Evolutionary conservation across 192 early-diverging fungal genomes (phyloP).

Genomic region (Jimgerdemannia lactiflua): DNA sequence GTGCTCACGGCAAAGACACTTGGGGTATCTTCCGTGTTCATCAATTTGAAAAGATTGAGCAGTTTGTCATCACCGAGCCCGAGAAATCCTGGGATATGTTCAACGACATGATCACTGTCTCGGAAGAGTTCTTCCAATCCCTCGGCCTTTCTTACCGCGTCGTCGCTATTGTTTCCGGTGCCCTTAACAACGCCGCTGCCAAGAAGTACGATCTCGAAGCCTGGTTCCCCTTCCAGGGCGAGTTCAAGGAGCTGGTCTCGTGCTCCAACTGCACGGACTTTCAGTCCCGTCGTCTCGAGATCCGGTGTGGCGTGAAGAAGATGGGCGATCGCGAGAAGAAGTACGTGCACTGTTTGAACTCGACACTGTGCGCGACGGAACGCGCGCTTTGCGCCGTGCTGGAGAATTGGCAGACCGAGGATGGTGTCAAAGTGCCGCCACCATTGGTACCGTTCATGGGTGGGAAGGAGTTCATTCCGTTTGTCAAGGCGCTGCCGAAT

Average conservation of each 20-base stretch:
- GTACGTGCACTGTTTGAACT: slow-evolving; percentile 97
- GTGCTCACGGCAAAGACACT: slow-evolving; percentile 94
- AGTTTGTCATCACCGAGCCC: slow-evolving; percentile 94
- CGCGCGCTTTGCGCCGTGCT: slow-evolving; percentile 92
- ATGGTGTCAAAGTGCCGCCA: slow-evolving; percentile 86
- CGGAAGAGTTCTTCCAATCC: slow-evolving; percentile 95
- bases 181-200: slow-evolving; percentile 98
- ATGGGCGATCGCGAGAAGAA: slow-evolving; percentile 91
- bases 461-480: slow-evolving; percentile 90
- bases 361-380: slow-evolving; percentile 94
- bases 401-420: slow-evolving; percentile 95
- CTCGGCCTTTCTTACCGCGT: slow-evolving; percentile 94
- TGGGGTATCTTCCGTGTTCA: slow-evolving; percentile 99
- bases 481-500: slow-evolving; percentile 45
- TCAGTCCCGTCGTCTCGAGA: slow-evolving; percentile 92
- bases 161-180: slow-evolving; percentile 94
- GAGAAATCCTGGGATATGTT: slow-evolving; percentile 99
- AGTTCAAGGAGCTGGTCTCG: slow-evolving; percentile 98
- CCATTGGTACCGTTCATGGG: slow-evolving; percentile 92
- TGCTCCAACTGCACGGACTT: slow-evolving; percentile 99
- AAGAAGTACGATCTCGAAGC: slow-evolving; percentile 99
- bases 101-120: slow-evolving; percentile 88
- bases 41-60: slow-evolving; percentile 99
- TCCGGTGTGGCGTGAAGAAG: slow-evolving; percentile 97
- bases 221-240: slow-evolving; percentile 98